Evolutionary conservation across 805 yeast species (phyloP), one percentile per base, ranked within the genome.

Genomic region (Ogataea nakhonphanomensis): DNA sequence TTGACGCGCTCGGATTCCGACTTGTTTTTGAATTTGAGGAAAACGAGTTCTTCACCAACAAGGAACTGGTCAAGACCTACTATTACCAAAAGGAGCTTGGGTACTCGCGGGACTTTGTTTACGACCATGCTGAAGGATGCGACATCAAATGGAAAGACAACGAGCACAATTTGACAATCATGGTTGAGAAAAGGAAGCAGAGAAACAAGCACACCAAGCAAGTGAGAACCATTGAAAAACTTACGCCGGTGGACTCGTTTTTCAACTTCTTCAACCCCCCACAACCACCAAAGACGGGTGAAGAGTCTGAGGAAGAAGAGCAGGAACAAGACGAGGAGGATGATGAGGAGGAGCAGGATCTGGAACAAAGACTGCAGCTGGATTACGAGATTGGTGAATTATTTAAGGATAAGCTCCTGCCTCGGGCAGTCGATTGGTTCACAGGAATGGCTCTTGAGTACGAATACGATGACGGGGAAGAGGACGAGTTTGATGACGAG

Each of bases 381-480:
- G 99, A 93, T 67, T 93, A 93, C 70, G 93, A 89, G 59, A 73
- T 93, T 48, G 99, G 98, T 48, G 99, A 93, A 67, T 90, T 90
- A 58, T 78, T 93, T 62, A 93, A 93, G 71, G 98, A 93, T 65
- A 85, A 93, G 65, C 76, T 93, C 60, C 82, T 93, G 48, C 97
- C 98, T 48, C 81, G 96, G 61, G 98, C 98, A 37, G 77, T 93
- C 56, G 98, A 91, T 64, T 93, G 99, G 98, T 93, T 89, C 65
- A 91, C 99, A 8, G 99, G 99, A 34, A 88, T 88, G 50, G 99
- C 99, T 17, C 74, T 91, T 44, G 95, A 85, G 42, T 85, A 76
- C 59, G 83, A 76, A 50, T 78, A 70, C 37, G 65, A 53, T 25
- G 58, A 52, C 25, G 86, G 74, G 12, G 81, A 68, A 29, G 76